Evolutionary conservation across 2,329 filamentous ascomycete species (phyloP).

Genomic region (Hyphodiscus sp.): DNA sequence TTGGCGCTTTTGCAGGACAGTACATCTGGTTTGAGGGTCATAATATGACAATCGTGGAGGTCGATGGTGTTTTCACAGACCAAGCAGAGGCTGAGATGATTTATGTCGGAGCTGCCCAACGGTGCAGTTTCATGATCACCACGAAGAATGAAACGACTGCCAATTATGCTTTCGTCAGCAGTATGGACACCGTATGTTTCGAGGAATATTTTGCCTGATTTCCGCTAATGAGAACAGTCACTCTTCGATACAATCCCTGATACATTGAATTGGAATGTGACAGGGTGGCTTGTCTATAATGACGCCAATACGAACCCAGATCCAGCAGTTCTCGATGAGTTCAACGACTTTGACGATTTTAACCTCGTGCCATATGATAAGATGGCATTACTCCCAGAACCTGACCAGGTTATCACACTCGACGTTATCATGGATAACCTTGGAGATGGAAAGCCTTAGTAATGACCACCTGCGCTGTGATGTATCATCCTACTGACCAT

Average conservation of each 20-base stretch:
- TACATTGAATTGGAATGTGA: slow-evolving; percentile 61
- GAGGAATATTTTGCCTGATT: background rate
- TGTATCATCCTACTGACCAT: background rate
- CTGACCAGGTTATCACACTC: slow-evolving; percentile 58
- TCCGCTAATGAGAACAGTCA: slow-evolving; percentile 33
- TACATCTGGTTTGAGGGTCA: slow-evolving; percentile 63
- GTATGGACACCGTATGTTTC: slow-evolving; percentile 52
- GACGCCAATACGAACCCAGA: slow-evolving; percentile 38
- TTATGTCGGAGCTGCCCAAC: slow-evolving; percentile 62
- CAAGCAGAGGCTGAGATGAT: slow-evolving; percentile 53
- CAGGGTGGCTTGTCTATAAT: slow-evolving; percentile 59
- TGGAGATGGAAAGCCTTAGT: slow-evolving; percentile 62
- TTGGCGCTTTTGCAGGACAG: slow-evolving; percentile 64
- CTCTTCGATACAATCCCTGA: slow-evolving; percentile 60
- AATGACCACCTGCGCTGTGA: slow-evolving; percentile 20
- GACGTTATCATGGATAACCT: slow-evolving; percentile 62
- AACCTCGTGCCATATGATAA: slow-evolving; percentile 63
- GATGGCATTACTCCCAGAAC: slow-evolving; percentile 50
- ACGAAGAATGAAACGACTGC: slow-evolving; percentile 52
- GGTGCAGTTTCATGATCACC: slow-evolving; percentile 56
- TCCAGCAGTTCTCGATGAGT: slow-evolving; percentile 51
- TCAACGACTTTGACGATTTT: slow-evolving; percentile 69
- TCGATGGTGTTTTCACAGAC: slow-evolving; percentile 63
- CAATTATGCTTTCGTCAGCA: slow-evolving; percentile 63
- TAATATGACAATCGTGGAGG: slow-evolving; percentile 63